A percentile compares a stretch with the other conserved stretches of the same genome.
Evolutionary conservation across 2,329 filamentous ascomycete genomes (phyloP).

Genomic region (Penicillium brasilianum): DNA sequence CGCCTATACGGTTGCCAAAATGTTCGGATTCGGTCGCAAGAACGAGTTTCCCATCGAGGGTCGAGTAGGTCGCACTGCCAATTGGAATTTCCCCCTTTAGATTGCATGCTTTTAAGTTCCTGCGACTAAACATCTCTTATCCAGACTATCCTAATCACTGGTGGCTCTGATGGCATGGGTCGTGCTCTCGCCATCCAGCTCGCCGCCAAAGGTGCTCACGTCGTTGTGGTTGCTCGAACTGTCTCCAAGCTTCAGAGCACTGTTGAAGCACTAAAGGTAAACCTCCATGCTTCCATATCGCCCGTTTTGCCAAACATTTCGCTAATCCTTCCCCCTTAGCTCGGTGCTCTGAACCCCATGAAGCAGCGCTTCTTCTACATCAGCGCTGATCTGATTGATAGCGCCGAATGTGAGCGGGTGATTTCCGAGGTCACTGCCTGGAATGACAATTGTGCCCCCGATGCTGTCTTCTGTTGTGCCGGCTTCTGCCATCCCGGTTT

Average conservation of each 20-base stretch:
- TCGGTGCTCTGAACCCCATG: constrained; percentile 66
- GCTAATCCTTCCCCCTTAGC: constrained; percentile 49
- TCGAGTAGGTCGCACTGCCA: constrained; percentile 63
- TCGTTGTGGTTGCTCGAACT: constrained; percentile 84
- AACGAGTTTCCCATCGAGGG: constrained; percentile 86
- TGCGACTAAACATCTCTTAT: constrained; percentile 21
- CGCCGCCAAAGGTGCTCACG: constrained; percentile 79
- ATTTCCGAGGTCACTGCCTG: constrained; percentile 74
- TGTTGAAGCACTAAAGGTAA: constrained; percentile 67
- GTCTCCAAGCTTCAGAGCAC: constrained; percentile 74
- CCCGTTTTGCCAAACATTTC: constrained; percentile 1
- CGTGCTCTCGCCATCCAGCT: constrained; percentile 74
- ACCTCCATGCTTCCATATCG: constrained; percentile 15
- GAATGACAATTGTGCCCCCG: constrained; percentile 75
- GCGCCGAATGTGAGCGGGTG: constrained; percentile 71
- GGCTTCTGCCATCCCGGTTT: constrained; percentile 75
- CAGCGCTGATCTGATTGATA: constrained; percentile 76
- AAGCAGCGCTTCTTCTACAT: constrained; percentile 83
- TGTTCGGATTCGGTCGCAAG: constrained; percentile 53
- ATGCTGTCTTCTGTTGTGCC: constrained; percentile 90
- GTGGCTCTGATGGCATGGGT: constrained; percentile 92
- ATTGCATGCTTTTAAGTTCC: background rate
- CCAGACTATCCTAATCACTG: constrained; percentile 87
- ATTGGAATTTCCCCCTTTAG: background rate
- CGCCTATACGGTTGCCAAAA: constrained; percentile 42